These are phyloP conservation scores for Trypanosoma platydactyli DNA, from an alignment of 208 protist genomes.

Conservation along the genomic window DNA sequence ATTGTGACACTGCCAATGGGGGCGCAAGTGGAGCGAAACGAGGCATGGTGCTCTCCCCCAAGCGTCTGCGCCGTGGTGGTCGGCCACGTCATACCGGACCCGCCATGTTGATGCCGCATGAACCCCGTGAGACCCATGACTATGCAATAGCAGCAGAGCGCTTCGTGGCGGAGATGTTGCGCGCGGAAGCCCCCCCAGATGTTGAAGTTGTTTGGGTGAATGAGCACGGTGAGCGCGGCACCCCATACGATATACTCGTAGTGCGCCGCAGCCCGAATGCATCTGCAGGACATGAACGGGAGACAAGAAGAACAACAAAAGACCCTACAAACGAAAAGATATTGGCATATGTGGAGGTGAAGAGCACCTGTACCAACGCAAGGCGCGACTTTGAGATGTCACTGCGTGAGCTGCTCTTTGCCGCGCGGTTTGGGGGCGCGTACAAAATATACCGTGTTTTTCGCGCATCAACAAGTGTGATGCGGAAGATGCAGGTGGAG, in stretches of 20 bases:
- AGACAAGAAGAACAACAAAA: neutral
- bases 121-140: conserved; percentile 27
- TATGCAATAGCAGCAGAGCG: conserved; percentile 73
- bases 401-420: conserved; percentile 74
- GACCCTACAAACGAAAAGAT: conserved; percentile 27
- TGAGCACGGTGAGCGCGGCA: conserved; percentile 53
- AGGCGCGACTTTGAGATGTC: conserved; percentile 83
- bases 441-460: conserved; percentile 84
- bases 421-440: conserved; percentile 60
- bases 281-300: too few relatives aligned
- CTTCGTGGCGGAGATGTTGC: conserved; percentile 62
- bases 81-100: neutral
- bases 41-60: neutral
- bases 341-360: conserved; percentile 77
- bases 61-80: conserved; percentile 1
- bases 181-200: conserved; percentile 32
- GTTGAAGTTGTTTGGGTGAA: conserved; percentile 82
- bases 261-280: conserved; percentile 23
- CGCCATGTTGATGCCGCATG: conserved; percentile 6
- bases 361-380: conserved; percentile 60
- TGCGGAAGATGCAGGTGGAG: conserved; percentile 48
- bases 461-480: conserved; percentile 49
- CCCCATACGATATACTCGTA: conserved; percentile 81
- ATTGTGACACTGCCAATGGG: too few relatives aligned
- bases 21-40: neutral